These are phyloP conservation scores for Fusarium nematophilum DNA, from an alignment of 2,329 filamentous ascomycete species.

Conservation along the genomic window DNA sequence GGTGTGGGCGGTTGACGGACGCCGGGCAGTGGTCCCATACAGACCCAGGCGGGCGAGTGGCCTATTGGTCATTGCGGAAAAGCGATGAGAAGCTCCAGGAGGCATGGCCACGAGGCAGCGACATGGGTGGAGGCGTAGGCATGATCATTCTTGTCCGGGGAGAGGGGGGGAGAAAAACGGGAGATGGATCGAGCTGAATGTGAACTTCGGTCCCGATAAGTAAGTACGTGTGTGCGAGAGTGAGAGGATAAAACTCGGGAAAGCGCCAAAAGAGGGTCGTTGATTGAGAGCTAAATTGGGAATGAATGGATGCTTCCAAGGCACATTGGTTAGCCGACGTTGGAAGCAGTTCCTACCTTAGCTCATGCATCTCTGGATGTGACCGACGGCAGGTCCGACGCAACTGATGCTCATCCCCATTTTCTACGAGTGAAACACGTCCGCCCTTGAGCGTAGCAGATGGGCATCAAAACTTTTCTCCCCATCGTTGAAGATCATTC, in stretches of 20 bases:
- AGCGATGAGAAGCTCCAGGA: slow-evolving; percentile 24
- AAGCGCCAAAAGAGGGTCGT: slow-evolving; percentile 2
- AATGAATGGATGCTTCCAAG: slow-evolving; percentile 5
- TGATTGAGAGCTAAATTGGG: background rate
- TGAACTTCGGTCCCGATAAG: background rate
- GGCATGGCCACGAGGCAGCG: slow-evolving; percentile 25
- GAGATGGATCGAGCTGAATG: background rate
- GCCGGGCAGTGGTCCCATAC: slow-evolving; percentile 39
- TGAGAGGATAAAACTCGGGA: background rate
- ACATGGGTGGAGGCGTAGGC: slow-evolving; percentile 20
- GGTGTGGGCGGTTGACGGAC: slow-evolving; percentile 40
- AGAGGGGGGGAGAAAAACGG: background rate
- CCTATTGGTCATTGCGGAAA: slow-evolving; percentile 32
- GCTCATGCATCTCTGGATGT: slow-evolving; percentile 18
- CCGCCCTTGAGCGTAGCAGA: too few relatives aligned
- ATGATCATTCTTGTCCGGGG: slow-evolving; percentile 2
- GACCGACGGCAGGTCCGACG: slow-evolving; percentile 30
- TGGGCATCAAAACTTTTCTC: background rate
- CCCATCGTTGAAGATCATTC: background rate
- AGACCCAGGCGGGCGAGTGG: slow-evolving; percentile 25
- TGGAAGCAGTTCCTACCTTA: slow-evolving; percentile 17
- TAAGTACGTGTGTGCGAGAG: background rate
- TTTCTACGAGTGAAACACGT: background rate
- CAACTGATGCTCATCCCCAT: slow-evolving; percentile 5
- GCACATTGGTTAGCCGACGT: background rate